These are phyloP conservation scores for Pharus latifolius DNA, from an alignment of 176 grass and related monocot species.

Conservation along the genomic window DNA sequence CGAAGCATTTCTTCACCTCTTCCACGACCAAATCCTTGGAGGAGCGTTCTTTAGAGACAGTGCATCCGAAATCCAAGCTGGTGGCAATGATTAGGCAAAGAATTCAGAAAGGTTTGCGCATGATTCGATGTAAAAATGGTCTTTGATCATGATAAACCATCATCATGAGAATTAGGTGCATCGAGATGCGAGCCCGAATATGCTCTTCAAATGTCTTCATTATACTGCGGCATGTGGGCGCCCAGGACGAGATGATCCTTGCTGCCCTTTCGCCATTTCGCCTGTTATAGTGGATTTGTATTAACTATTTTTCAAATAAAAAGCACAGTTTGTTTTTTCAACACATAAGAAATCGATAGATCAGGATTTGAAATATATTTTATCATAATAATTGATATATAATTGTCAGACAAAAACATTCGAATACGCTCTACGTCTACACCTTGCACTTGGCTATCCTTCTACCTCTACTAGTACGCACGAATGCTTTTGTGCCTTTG, in stretches of 20 bases:
- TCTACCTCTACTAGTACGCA: not conserved
- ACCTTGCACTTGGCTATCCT: not conserved
- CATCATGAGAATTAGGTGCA: constrained; percentile 10
- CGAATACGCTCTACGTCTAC: not conserved
- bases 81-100: constrained; percentile 22
- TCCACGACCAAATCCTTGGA: too few relatives aligned
- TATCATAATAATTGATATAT: too few relatives aligned
- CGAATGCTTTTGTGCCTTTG: not conserved
- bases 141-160: constrained; percentile 28
- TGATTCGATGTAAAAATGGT: constrained; percentile 16
- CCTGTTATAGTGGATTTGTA: too few relatives aligned
- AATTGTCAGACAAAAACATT: too few relatives aligned
- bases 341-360: too few relatives aligned
- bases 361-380: too few relatives aligned
- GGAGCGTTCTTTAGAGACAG: not conserved
- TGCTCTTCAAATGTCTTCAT: not conserved
- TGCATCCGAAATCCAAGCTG: constrained; percentile 19
- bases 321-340: too few relatives aligned
- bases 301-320: too few relatives aligned
- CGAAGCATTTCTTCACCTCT: too few relatives aligned
- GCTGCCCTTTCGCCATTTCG: not conserved
- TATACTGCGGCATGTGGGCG: not conserved
- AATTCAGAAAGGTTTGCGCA: constrained; percentile 16
- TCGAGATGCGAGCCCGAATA: constrained; percentile 15
- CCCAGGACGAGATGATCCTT: not conserved